phyloP scores from a whole-genome alignment of 352 stramenopile species.

The Thalassiosira hispida region DNA sequence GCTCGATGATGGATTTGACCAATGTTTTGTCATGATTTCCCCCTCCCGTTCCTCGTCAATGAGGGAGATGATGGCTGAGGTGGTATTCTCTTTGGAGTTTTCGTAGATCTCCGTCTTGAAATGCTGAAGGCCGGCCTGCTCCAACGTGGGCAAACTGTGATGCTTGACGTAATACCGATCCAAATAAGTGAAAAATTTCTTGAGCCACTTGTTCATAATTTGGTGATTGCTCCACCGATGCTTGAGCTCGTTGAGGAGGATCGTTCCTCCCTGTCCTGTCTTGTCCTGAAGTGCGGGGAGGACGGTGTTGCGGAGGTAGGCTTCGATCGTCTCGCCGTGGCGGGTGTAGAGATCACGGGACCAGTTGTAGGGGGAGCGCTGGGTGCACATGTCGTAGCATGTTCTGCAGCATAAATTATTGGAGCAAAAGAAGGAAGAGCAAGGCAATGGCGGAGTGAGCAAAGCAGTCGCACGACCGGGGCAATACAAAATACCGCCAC shows the following conservation, averaged over 20 bases:
- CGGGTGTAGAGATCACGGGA: constrained; percentile 98
- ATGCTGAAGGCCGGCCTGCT: constrained; percentile 88
- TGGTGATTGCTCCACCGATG: constrained; percentile 98
- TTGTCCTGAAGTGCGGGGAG: constrained; percentile 89
- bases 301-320: constrained; percentile 86
- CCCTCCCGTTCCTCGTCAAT: constrained; percentile 98
- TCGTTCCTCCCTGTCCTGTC: constrained; percentile 88
- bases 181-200: constrained; percentile 99
- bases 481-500: neutral
- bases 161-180: constrained; percentile 92
- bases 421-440: neutral
- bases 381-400: constrained; percentile 99
- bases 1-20: constrained; percentile 95
- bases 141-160: constrained; percentile 95
- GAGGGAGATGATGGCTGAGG: constrained; percentile 91
- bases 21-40: constrained; percentile 95
- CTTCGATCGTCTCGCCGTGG: constrained; percentile 90
- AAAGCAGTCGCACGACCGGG: neutral
- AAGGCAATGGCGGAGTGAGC: constrained; percentile 1
- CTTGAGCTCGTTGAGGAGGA: constrained; percentile 97
- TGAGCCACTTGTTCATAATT: constrained; percentile 99
- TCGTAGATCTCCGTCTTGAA: constrained; percentile 90
- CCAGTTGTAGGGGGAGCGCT: constrained; percentile 98
- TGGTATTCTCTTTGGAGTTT: constrained; percentile 86
- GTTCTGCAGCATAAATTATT: constrained; percentile 70